Evolutionary conservation across 192 early-diverging fungal genomes (phyloP), one percentile per base, ranked within the genome.

Genomic region (Backusella sp.): DNA sequence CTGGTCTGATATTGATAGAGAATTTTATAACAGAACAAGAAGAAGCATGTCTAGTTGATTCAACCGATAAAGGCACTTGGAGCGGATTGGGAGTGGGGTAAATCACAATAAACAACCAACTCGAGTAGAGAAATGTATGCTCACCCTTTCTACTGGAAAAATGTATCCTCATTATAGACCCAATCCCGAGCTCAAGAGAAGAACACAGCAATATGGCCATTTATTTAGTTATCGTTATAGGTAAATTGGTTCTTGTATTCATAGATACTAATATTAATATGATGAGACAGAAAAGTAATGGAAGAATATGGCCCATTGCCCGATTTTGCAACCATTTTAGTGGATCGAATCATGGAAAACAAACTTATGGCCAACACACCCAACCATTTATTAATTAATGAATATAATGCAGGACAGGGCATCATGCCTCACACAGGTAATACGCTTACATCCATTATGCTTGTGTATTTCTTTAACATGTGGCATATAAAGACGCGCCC

Each of bases 191-290:
- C 79, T 94, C 76, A 86, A 85, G 52, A 76, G 92, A 66, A 79
- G 92, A 30, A 91, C 91, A 7, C 90, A 91, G 74, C 91, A 92
- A 68, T 92, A 90, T 77, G 92, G 92, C 3, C 79, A 87, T 67
- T 74, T 87, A 17, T 94, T 92, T 69, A 90, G 86, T 65, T 90
- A 88, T 80, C 83, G 87, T 44, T 84, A 86, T 42, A 74, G 89
- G 89, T 88, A 80, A 11, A 11, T 3, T 30, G 41, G 62, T 7
- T 39, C 37, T 36, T 73, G 15, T 30, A 39, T 19, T 14, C 14
- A 34, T 59, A 28, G 37, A 3, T 11, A 30, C n/a, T 53, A 21
- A 0, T 65, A 56, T 15, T 72, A 17, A 59, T 73, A 46, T 26
- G 4, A 3, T 35, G 19, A 59, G 39, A 73, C 72, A 90, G 91